These are phyloP conservation scores for Tinospora cordifolia DNA, from an alignment of 164 flowering plant species.

Conservation along the genomic window DNA sequence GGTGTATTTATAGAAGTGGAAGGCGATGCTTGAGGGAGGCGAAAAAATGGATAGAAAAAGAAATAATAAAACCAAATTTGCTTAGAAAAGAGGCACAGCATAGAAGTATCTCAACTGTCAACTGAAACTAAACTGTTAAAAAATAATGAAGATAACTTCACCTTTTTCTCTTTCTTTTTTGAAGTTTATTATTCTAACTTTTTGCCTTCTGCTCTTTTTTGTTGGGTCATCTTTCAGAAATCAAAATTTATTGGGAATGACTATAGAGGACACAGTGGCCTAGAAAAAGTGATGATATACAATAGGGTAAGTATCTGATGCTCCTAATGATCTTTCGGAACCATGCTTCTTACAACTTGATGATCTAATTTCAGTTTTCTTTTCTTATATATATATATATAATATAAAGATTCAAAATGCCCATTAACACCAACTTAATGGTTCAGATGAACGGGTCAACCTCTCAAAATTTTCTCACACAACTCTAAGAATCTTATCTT, in stretches of 20 bases:
- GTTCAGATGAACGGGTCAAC: neutral
- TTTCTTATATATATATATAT: neutral
- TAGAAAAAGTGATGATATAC: neutral
- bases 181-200: neutral
- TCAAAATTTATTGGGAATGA: neutral
- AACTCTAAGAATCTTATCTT: slow-evolving; percentile 1
- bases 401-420: neutral
- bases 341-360: neutral
- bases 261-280: neutral
- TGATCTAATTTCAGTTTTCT: neutral
- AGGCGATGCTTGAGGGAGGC: neutral
- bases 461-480: neutral
- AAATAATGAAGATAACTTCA: neutral
- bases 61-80: neutral
- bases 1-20: slow-evolving; percentile 24
- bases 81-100: neutral
- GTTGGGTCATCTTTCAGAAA: neutral
- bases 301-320: neutral
- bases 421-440: neutral
- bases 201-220: neutral
- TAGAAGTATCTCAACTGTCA: slow-evolving; percentile 24
- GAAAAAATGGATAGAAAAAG: neutral
- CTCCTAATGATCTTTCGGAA: neutral
- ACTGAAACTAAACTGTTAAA: slow-evolving; percentile 19
- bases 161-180: neutral